Percentiles rank a stretch among this genome's conserved stretches.
Evolutionary conservation across 176 grass and related monocot genomes (phyloP).

Genomic region (Cenchrus purpureus): DNA sequence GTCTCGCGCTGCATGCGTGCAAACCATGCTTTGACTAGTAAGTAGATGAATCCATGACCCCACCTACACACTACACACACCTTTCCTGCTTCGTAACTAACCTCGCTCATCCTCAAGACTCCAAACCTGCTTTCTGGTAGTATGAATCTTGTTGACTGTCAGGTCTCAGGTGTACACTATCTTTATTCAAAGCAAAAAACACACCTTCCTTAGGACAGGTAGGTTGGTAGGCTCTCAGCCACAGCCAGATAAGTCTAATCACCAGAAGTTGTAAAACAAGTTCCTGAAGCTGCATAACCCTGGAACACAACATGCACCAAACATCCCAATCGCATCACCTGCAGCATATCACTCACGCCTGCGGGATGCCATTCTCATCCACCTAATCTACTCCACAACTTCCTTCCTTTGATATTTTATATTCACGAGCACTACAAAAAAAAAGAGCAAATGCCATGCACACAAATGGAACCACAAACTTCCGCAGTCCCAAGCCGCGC

Average conservation of each 20-base stretch:
- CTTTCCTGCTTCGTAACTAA: not conserved
- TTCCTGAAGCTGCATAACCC: too few relatives aligned
- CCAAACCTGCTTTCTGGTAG: too few relatives aligned
- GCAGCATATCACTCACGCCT: conserved; percentile 9
- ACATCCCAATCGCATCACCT: not conserved
- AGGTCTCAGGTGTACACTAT: not conserved
- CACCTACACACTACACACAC: not conserved
- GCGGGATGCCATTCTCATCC: conserved; percentile 23
- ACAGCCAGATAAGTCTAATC: not conserved
- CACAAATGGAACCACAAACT: too few relatives aligned
- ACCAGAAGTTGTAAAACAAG: not conserved
- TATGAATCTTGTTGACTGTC: not conserved
- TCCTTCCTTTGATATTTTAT: not conserved
- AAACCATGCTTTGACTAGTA: conserved; percentile 15
- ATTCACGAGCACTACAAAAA: not conserved
- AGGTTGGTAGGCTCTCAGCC: not conserved
- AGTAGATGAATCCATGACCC: not conserved
- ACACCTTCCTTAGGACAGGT: too few relatives aligned
- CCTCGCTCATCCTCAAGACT: not conserved
- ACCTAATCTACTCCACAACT: conserved; percentile 16
- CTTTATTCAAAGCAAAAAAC: too few relatives aligned
- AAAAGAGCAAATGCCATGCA: not conserved
- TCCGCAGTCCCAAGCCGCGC: too few relatives aligned
- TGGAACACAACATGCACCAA: not conserved
- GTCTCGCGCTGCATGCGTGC: too few relatives aligned